Conservation (phyloP, 768 basidiomycete genomes). For the Clavaria fumosa region DNA sequence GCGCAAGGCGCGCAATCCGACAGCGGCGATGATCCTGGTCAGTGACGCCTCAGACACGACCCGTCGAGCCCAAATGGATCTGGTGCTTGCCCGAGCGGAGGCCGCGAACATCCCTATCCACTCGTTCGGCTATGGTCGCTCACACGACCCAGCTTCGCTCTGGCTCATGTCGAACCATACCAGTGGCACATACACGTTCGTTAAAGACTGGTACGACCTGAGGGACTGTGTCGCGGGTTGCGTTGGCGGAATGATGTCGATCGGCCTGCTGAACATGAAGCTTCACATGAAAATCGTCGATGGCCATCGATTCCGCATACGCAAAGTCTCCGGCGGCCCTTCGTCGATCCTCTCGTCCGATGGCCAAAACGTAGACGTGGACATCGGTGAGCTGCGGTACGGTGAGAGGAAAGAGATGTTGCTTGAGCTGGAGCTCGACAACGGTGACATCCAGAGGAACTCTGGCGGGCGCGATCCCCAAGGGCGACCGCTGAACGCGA, state of each 20-base stretch:
- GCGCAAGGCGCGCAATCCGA: constrained; percentile 78
- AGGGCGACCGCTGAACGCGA: constrained; percentile 49
- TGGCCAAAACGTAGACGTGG: constrained; percentile 89
- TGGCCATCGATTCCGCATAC: constrained; percentile 76
- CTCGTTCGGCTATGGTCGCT: constrained; percentile 91
- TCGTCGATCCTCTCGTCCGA: constrained; percentile 78
- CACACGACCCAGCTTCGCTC: constrained; percentile 92
- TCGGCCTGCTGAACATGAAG: constrained; percentile 86
- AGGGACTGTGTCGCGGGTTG: constrained; percentile 86
- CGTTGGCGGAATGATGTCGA: constrained; percentile 93
- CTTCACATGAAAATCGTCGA: constrained; percentile 91
- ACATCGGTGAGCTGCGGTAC: constrained; percentile 84
- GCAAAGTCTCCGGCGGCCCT: constrained; percentile 87
- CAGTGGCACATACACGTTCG: constrained; percentile 92
- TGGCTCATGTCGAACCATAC: constrained; percentile 99
- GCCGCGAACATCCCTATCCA: constrained; percentile 96
- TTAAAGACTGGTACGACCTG: constrained; percentile 95
- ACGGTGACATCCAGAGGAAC: constrained; percentile 39
- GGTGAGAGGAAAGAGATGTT: constrained; percentile 98
- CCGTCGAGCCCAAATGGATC: constrained; percentile 92
- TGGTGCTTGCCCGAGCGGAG: constrained; percentile 91
- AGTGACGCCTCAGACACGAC: constrained; percentile 89
- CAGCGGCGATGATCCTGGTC: constrained; percentile 85
- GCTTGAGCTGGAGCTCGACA: constrained; percentile 87
- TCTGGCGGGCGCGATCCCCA: constrained; percentile 15